Evolutionary conservation across 1,284 basidiomycete genomes (phyloP).

Genomic region (Boletus smithii): DNA sequence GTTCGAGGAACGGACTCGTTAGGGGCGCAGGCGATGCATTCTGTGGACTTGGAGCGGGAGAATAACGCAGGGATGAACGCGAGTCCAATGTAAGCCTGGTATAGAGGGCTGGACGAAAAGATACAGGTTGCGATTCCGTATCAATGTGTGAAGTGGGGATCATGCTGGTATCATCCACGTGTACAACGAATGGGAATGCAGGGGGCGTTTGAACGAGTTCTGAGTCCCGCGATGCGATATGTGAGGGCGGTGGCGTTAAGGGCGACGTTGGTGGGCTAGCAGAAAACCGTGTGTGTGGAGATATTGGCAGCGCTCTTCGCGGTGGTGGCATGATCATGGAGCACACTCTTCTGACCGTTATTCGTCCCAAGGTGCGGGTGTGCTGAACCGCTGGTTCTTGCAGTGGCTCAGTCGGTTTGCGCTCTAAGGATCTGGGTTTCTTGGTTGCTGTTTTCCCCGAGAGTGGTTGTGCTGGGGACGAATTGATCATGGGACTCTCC

Average conservation of each 20-base stretch:
- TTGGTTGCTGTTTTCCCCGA: constrained; percentile 16
- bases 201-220: constrained; percentile 48
- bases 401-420: constrained; percentile 50
- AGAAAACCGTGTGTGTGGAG: constrained; percentile 10
- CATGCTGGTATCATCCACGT: constrained; percentile 33
- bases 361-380: constrained; percentile 21
- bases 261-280: constrained; percentile 25
- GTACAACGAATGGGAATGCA: constrained; percentile 52
- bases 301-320: constrained; percentile 6
- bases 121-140: constrained; percentile 30
- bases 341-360: constrained; percentile 16
- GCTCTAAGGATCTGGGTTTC: constrained; percentile 37
- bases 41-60: constrained; percentile 8
- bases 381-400: constrained; percentile 23
- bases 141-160: constrained; percentile 41
- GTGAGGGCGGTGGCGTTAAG: constrained; percentile 25
- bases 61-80: constrained; percentile 13
- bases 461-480: constrained; percentile 4
- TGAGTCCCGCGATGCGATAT: constrained; percentile 41
- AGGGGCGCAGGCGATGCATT: constrained; percentile 9
- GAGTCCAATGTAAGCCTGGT: constrained; percentile 37
- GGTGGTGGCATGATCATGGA: constrained; percentile 13
- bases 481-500: constrained; percentile 17
- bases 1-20: constrained; percentile 11
- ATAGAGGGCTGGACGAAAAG: constrained; percentile 35